Evolutionary conservation across 345 rosid species (phyloP).

Genomic region (Alliaria petiolata): DNA sequence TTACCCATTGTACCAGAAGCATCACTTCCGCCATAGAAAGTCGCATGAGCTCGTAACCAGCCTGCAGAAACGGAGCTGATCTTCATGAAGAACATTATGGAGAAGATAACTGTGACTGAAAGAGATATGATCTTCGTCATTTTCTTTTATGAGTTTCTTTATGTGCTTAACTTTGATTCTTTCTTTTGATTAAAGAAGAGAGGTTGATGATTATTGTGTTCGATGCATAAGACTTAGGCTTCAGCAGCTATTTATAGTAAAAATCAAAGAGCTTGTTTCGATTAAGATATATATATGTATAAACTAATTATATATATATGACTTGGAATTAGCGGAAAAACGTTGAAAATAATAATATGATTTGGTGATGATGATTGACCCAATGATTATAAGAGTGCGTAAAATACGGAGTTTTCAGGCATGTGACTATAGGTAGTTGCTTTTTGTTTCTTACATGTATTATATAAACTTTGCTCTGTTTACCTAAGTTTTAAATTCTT

Average conservation of each 20-base stretch:
- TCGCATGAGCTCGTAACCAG: slow-evolving; percentile 6
- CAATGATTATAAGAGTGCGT: slow-evolving; percentile 28
- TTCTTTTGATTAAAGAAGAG: background rate
- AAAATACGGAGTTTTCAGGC: slow-evolving; percentile 26
- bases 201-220: slow-evolving; percentile 5
- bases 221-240: slow-evolving; percentile 17
- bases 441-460: background rate
- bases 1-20: slow-evolving; percentile 11
- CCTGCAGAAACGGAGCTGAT: slow-evolving; percentile 33
- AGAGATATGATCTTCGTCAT: slow-evolving; percentile 30
- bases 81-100: slow-evolving; percentile 26
- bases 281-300: background rate
- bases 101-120: slow-evolving; percentile 21
- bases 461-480: background rate
- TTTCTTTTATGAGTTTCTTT: background rate
- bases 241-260: slow-evolving; percentile 38
- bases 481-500: background rate
- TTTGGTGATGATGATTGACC: slow-evolving; percentile 31
- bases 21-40: slow-evolving; percentile 16
- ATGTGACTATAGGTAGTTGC: slow-evolving; percentile 24
- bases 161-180: background rate
- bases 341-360: slow-evolving; percentile 17
- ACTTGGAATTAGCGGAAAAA: slow-evolving; percentile 20
- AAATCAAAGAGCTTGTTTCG: background rate
- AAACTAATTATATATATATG: slow-evolving; percentile 7